These are phyloP conservation scores for Debaryomyces sp. DNA, from an alignment of 1,139 yeast species.

Conservation along the genomic window DNA sequence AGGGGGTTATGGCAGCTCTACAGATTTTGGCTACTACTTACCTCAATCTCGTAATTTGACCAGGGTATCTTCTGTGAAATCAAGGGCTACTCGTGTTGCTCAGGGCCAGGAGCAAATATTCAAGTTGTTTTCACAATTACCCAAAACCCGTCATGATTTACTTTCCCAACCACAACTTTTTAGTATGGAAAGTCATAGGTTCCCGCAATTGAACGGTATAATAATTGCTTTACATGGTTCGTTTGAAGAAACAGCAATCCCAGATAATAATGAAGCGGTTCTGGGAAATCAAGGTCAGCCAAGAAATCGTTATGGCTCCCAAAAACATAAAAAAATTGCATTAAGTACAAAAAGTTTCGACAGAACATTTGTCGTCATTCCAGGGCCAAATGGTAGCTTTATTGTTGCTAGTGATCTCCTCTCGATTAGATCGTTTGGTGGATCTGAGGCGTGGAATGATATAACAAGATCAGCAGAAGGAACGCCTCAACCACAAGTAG, in stretches of 20 bases:
- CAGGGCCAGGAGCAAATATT: conserved; percentile 71
- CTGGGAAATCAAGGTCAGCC: conserved; percentile 28
- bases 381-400: conserved; percentile 69
- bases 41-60: conserved; percentile 77
- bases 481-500: conserved; percentile 8
- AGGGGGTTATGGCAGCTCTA: conserved; percentile 22
- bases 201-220: conserved; percentile 74
- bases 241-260: conserved; percentile 66
- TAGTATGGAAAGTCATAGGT: conserved; percentile 78
- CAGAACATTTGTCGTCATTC: conserved; percentile 78
- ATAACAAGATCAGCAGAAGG: conserved; percentile 12
- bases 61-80: conserved; percentile 62
- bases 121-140: conserved; percentile 64
- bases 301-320: conserved; percentile 35
- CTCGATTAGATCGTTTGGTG: conserved; percentile 64
- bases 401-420: conserved; percentile 85
- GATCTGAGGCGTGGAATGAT: conserved; percentile 58
- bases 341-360: conserved; percentile 79
- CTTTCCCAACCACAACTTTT: conserved; percentile 63
- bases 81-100: conserved; percentile 60
- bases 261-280: conserved; percentile 31
- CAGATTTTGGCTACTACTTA: conserved; percentile 66
- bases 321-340: conserved; percentile 40
- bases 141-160: conserved; percentile 74
- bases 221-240: conserved; percentile 82